These are phyloP conservation scores for Xerophyta viscosa DNA, from an alignment of 106 monocot species.

Conservation along the genomic window DNA sequence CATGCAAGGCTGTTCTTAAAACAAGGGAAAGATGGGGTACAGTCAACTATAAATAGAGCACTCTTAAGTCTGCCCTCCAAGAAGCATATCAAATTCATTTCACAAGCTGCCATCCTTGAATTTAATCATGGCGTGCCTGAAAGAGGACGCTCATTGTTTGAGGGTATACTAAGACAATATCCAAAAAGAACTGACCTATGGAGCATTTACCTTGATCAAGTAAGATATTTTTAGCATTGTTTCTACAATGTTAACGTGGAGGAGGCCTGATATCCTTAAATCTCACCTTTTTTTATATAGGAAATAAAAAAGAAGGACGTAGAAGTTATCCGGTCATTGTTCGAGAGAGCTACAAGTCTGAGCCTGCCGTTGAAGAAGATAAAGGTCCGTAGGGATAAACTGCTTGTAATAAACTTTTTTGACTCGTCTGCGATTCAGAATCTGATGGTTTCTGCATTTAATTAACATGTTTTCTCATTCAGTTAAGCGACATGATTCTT, in stretches of 20 bases:
- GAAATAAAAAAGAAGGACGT: constrained; percentile 71
- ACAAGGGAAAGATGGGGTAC: constrained; percentile 46
- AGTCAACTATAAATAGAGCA: constrained; percentile 63
- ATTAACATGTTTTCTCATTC: not conserved
- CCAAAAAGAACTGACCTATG: constrained; percentile 92
- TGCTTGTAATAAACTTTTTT: too few species aligned
- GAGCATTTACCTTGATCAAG: constrained; percentile 96
- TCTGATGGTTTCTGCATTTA: not conserved
- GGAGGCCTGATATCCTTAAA: not conserved
- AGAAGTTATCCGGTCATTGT: constrained; percentile 65
- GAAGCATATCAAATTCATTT: constrained; percentile 89
- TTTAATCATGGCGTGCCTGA: constrained; percentile 70
- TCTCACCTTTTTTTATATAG: constrained; percentile 19
- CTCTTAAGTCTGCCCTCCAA: constrained; percentile 58
- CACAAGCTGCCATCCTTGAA: constrained; percentile 72
- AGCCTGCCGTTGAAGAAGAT: constrained; percentile 80
- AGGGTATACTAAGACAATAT: constrained; percentile 66
- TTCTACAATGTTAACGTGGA: too few species aligned
- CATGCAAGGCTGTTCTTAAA: constrained; percentile 43
- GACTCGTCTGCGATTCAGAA: not conserved
- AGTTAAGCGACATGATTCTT: too few species aligned
- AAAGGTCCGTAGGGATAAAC: constrained; percentile 39
- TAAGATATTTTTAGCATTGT: constrained; percentile 9
- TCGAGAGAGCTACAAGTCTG: constrained; percentile 83
- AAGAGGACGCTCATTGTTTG: constrained; percentile 67